Conservation (phyloP, 345 rosid species). For the Triadica sebifera region DNA sequence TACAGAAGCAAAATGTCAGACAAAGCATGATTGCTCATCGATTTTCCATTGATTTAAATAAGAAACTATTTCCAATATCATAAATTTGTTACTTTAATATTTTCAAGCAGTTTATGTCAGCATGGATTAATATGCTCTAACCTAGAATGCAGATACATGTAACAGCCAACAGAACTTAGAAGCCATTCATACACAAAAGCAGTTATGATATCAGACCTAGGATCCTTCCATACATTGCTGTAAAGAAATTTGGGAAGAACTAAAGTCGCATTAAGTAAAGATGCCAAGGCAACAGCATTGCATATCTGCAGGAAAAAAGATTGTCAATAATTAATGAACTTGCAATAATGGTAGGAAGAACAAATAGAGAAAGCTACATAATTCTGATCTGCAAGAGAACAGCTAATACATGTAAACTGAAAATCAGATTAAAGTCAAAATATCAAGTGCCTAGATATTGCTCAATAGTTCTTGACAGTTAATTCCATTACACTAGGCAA, state of each 20-base stretch:
- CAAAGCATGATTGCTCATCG: background rate
- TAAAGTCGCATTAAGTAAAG: slow-evolving; percentile 72
- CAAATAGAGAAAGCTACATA: background rate
- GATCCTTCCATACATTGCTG: slow-evolving; percentile 99
- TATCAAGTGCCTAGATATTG: background rate
- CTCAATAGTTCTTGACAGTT: background rate
- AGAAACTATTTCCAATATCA: background rate
- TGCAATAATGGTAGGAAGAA: background rate
- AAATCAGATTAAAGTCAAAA: background rate
- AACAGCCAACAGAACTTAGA: background rate
- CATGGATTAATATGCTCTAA: too few relatives aligned
- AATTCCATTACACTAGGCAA: background rate
- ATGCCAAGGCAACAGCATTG: slow-evolving; percentile 78
- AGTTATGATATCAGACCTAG: slow-evolving; percentile 53
- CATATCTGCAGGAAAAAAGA: slow-evolving; percentile 54
- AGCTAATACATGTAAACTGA: background rate
- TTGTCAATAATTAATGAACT: slow-evolving; percentile 2
- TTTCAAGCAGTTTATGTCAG: too few relatives aligned
- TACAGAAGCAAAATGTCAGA: too few relatives aligned
- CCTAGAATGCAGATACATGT: too few relatives aligned
- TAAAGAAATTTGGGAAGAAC: slow-evolving; percentile 81
- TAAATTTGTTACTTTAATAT: too few relatives aligned
- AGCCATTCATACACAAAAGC: background rate
- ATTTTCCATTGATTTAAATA: background rate
- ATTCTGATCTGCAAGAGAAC: background rate